phyloP scores from a whole-genome alignment of 164 flowering plant species.

The Tetracentron sinense region DNA sequence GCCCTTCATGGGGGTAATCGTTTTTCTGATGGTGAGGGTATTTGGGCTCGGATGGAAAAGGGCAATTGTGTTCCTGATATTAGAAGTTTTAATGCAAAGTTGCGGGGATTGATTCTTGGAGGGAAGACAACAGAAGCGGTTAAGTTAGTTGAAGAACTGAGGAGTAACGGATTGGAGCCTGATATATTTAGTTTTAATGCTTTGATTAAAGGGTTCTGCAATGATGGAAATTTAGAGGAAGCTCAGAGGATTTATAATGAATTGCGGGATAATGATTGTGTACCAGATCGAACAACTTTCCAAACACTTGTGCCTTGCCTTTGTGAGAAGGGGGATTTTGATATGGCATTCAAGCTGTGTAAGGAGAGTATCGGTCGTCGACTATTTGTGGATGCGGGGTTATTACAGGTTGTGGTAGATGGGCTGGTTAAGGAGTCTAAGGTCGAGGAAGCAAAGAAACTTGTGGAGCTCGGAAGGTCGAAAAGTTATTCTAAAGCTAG shows the following conservation, averaged over 20 bases:
- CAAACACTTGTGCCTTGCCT: constrained; percentile 26
- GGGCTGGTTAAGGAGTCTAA: constrained; percentile 32
- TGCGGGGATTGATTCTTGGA: constrained; percentile 29
- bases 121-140: constrained; percentile 29
- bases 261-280: constrained; percentile 12
- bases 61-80: constrained; percentile 33
- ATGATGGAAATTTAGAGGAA: constrained; percentile 31
- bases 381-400: constrained; percentile 7
- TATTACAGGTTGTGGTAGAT: constrained; percentile 42
- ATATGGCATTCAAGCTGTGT: constrained; percentile 31
- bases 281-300: constrained; percentile 20
- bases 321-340: constrained; percentile 38
- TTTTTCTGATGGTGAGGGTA: constrained; percentile 38
- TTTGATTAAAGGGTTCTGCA: constrained; percentile 38
- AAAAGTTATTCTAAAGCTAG: constrained; percentile 2
- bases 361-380: constrained; percentile 17
- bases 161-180: constrained; percentile 25
- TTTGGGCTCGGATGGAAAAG: constrained; percentile 50
- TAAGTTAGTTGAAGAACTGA: constrained; percentile 32
- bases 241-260: constrained; percentile 37
- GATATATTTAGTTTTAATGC: constrained; percentile 31
- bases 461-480: constrained; percentile 29
- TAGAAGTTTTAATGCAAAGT: constrained; percentile 38
- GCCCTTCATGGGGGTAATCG: constrained; percentile 25
- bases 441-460: constrained; percentile 31